Evolutionary conservation across 169 alveolate genomes (phyloP).

Genomic region (Plasmodium chabaudi): DNA sequence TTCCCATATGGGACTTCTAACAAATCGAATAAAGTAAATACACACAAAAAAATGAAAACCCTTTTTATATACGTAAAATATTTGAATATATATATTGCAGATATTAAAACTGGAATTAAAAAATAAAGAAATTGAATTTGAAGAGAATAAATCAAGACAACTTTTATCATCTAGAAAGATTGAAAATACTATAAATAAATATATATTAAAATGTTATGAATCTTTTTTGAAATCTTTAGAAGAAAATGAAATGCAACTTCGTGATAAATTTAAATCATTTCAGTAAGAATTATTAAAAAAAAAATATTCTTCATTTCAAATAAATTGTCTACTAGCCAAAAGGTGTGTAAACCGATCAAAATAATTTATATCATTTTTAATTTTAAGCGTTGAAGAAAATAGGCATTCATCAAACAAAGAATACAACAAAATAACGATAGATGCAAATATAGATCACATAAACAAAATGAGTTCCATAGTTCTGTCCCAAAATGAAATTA

Average conservation of each 20-base stretch:
- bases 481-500: constrained; percentile 51
- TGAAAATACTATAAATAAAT: constrained; percentile 54
- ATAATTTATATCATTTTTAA: too few relatives aligned
- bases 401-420: constrained; percentile 26
- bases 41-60: neutral
- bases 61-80: too few relatives aligned
- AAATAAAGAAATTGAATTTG: constrained; percentile 65
- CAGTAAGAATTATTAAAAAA: constrained; percentile 9
- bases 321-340: too few relatives aligned
- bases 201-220: constrained; percentile 60
- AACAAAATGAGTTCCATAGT: constrained; percentile 43
- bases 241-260: constrained; percentile 30
- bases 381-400: constrained; percentile 34
- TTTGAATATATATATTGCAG: neutral
- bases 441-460: constrained; percentile 26
- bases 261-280: neutral
- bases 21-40: constrained; percentile 2
- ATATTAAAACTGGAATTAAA: constrained; percentile 50
- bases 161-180: constrained; percentile 39
- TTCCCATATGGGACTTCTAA: neutral
- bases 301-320: too few relatives aligned
- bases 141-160: constrained; percentile 42
- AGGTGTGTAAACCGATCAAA: too few relatives aligned
- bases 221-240: constrained; percentile 25
- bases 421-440: constrained; percentile 28